Conservation (phyloP, 2,329 filamentous ascomycete species). For the Aspergillus sp. region DNA sequence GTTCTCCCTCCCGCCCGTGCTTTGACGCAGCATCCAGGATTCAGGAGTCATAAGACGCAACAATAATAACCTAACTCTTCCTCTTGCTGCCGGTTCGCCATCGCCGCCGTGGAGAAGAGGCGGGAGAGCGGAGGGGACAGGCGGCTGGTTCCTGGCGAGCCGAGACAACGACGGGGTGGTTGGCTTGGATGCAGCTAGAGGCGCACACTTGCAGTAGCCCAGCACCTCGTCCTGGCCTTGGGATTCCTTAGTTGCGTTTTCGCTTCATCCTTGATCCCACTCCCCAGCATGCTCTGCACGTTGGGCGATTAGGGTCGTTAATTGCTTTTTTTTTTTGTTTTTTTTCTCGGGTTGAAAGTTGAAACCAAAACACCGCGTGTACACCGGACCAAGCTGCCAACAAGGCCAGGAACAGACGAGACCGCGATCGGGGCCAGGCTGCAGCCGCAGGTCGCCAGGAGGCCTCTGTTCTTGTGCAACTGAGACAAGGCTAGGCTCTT, state of each 20-base stretch:
- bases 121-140: not conserved
- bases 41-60: too few species aligned
- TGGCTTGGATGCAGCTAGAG: constrained; percentile 16
- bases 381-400: not conserved
- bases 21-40: too few species aligned
- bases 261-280: not conserved
- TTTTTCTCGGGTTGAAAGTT: not conserved
- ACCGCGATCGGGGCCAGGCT: too few species aligned
- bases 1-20: not conserved
- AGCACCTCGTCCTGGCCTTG: constrained; percentile 10
- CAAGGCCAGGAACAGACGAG: too few species aligned
- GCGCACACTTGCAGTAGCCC: constrained; percentile 23
- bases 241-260: not conserved
- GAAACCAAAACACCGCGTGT: not conserved
- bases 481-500: constrained; percentile 4
- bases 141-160: constrained; percentile 7
- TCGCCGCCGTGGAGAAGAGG: not conserved
- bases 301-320: not conserved
- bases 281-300: not conserved
- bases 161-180: constrained; percentile 4
- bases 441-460: not conserved
- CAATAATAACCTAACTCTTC: not conserved
- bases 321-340: not conserved
- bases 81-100: too few species aligned
- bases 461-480: constrained; percentile 7